Base-by-base conservation (phyloP, 345 rosid species). In the Salix purpurea region DNA sequence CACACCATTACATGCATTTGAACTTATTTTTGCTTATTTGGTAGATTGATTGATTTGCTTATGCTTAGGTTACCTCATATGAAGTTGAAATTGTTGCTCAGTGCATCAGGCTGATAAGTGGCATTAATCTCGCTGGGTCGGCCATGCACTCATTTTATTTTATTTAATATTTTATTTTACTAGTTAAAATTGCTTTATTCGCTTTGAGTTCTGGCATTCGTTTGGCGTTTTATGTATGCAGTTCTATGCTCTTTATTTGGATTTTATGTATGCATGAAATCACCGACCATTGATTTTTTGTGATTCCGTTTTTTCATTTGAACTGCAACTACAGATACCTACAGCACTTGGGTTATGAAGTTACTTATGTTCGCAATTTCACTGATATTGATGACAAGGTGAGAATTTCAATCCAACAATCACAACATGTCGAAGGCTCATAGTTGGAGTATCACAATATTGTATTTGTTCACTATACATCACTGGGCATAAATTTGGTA, bases 301-400 rank as follows among this genome's bases (percentile, higher is more conserved):
- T 64, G 46, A 32, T 74, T 37, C 37, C 21, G 21, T 39, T 61
- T 18, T 54, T 40, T n/a, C 14, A 44, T 65, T 39, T 69, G 71
- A 67, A 70, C 60, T 84, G 83, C 40, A 23, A 64, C 13, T 89
- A 86, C 88, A 95, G 97, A 84, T 93, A 90, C 78, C 86, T 95
- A 2, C 75, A 68, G 5, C 86, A 91, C 77, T 76, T 93, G 79
- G 91, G 89, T 67, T 91, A 86, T 83, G 97, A 93, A 72, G 92
- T 93, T 74, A 90, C 77, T 32, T 91, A 85, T 78, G 93, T 91
- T 5, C 74, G 99, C 60, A 95, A 95, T 83, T 93, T 95, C 80
- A 95, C 99, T 1, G 97, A 95, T 78, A 90, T 95, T 58, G 97
- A 95, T 85, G 99, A 93, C 76, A 96, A 96, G 97, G 97, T 90